Conservation (phyloP, 2,329 filamentous ascomycete species). For the Cladorrhinum sp. region DNA sequence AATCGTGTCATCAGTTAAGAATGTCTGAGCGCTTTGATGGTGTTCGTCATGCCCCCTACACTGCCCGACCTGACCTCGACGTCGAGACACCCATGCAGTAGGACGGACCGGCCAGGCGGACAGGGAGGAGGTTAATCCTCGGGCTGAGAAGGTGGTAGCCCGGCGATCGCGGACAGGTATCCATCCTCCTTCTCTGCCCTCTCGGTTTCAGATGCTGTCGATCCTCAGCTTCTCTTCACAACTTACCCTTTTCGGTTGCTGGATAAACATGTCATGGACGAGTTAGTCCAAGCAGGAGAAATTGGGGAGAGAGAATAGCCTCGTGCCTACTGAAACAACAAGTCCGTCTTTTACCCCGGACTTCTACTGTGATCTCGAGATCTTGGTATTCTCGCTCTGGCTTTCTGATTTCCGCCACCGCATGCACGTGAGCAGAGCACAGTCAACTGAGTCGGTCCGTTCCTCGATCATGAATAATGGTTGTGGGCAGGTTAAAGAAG, state of each 20-base stretch:
- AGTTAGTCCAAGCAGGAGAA: background rate
- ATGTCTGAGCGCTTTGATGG: too few relatives aligned
- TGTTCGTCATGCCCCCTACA: too few relatives aligned
- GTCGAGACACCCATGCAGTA: background rate
- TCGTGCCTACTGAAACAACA: background rate
- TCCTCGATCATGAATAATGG: background rate
- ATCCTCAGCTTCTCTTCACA: background rate
- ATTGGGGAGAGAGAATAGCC: background rate
- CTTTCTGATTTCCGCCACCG: background rate
- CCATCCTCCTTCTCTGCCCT: background rate
- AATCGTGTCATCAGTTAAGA: too few relatives aligned
- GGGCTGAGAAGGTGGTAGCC: background rate
- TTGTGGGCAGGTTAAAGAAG: background rate
- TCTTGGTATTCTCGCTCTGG: background rate
- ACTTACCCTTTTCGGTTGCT: background rate
- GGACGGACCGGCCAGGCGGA: background rate
- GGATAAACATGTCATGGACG: background rate
- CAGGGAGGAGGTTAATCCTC: background rate
- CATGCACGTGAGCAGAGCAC: too few relatives aligned
- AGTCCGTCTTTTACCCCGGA: background rate
- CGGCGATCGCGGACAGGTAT: background rate
- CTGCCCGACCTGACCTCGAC: background rate
- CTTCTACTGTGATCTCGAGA: too few relatives aligned
- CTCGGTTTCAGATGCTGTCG: background rate
- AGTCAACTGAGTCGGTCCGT: background rate